Evolutionary conservation across 2,329 filamentous ascomycete genomes (phyloP).

Genomic region (Aureobasidium leucospermi): DNA sequence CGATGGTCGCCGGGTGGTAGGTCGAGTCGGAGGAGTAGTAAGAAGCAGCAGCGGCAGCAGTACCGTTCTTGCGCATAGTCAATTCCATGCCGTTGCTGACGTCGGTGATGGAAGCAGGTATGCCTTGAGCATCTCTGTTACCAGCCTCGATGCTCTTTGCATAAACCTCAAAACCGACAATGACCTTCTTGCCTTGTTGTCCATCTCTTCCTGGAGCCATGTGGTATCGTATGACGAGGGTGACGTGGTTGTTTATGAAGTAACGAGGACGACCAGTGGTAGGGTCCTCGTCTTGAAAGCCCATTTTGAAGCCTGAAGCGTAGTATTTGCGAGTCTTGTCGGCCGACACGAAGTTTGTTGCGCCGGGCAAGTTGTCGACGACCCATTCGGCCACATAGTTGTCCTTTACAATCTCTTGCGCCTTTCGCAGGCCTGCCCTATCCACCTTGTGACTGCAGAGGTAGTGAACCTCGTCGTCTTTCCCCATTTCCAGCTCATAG

Average conservation of each 20-base stretch:
- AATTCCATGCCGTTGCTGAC: constrained; percentile 62
- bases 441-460: constrained; percentile 65
- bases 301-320: constrained; percentile 81
- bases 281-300: constrained; percentile 61
- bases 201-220: constrained; percentile 62
- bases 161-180: constrained; percentile 87
- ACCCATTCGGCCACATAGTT: constrained; percentile 92
- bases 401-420: constrained; percentile 64
- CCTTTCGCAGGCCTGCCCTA: constrained; percentile 57
- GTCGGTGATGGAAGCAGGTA: constrained; percentile 59
- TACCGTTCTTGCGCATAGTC: constrained; percentile 56
- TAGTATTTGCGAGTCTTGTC: constrained; percentile 84
- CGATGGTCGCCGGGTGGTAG: constrained; percentile 48
- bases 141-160: constrained; percentile 68
- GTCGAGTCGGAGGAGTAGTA: constrained; percentile 51
- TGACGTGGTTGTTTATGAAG: constrained; percentile 83
- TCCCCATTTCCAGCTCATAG: constrained; percentile 70
- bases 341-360: constrained; percentile 79
- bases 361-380: constrained; percentile 82
- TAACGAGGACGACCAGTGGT: constrained; percentile 55
- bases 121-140: constrained; percentile 56
- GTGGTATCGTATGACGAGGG: constrained; percentile 73
- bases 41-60: constrained; percentile 41
- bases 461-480: constrained; percentile 64
- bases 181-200: constrained; percentile 64